Percentiles rank a stretch among this genome's conserved stretches.
Conservation (phyloP, 2,329 filamentous ascomycete genomes). For the Talaromyces sp. region DNA sequence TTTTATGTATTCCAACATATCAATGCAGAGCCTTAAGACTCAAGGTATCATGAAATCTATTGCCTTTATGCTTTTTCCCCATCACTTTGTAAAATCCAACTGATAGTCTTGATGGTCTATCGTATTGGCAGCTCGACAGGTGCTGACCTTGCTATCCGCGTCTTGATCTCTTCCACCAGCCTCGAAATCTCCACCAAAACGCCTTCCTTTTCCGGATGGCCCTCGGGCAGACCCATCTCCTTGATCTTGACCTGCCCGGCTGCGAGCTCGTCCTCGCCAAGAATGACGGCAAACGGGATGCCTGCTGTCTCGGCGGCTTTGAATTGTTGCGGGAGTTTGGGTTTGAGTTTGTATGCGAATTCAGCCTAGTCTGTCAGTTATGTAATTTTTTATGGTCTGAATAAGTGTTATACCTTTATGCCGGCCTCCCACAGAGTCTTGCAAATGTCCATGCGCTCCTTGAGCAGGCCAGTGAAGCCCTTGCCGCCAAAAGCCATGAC, state of each 20-base stretch:
- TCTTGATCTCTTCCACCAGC: constrained; percentile 16
- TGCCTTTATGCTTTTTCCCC: not conserved
- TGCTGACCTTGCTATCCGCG: constrained; percentile 3
- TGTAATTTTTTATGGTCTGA: not conserved
- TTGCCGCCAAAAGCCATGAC: constrained; percentile 94
- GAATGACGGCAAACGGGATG: constrained; percentile 78
- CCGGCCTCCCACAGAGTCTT: constrained; percentile 76
- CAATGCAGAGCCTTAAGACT: not conserved
- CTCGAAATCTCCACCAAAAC: constrained; percentile 58
- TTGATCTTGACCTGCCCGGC: constrained; percentile 83
- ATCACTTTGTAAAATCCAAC: not conserved
- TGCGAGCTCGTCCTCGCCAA: constrained; percentile 84
- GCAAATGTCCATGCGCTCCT: constrained; percentile 77
- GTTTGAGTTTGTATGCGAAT: constrained; percentile 84
- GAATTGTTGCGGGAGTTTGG: constrained; percentile 83
- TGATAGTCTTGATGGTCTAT: not conserved
- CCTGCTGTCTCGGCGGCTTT: constrained; percentile 76
- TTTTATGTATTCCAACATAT: not conserved
- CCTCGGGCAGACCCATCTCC: constrained; percentile 71
- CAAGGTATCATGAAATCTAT: not conserved
- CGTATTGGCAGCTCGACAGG: not conserved
- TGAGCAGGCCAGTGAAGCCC: constrained; percentile 71
- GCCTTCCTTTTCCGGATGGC: constrained; percentile 86
- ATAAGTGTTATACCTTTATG: constrained; percentile 58
- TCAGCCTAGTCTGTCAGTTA: constrained; percentile 56